A percentile compares a stretch with the other conserved stretches of the same genome.
Evolutionary conservation across 2,329 filamentous ascomycete species (phyloP).

Genomic region (Aspergillus sp.): DNA sequence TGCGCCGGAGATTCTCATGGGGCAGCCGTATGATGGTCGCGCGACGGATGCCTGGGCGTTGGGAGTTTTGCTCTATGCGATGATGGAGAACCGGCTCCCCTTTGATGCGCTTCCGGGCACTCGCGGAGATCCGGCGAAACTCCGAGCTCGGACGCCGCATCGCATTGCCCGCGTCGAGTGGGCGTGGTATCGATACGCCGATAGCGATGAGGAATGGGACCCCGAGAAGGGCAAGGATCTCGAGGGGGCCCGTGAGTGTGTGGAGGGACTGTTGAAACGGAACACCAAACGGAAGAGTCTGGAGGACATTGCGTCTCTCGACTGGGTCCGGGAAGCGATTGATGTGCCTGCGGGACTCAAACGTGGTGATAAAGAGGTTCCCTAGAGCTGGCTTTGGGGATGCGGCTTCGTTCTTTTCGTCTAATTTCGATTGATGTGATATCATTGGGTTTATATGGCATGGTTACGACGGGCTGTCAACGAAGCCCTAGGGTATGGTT

Average conservation of each 20-base stretch:
- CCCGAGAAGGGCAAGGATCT: conserved; percentile 63
- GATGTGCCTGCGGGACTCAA: conserved; percentile 60
- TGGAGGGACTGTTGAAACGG: conserved; percentile 80
- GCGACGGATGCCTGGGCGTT: conserved; percentile 93
- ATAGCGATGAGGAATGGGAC: conserved; percentile 86
- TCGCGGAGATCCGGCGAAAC: conserved; percentile 67
- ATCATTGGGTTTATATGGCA: no score
- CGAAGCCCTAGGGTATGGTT: not conserved
- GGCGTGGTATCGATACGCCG: conserved; percentile 86
- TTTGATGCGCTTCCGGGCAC: conserved; percentile 87
- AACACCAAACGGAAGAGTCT: conserved; percentile 75
- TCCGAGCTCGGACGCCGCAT: conserved; percentile 81
- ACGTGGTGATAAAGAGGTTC: conserved; percentile 53
- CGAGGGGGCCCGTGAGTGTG: conserved; percentile 73
- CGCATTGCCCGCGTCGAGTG: conserved; percentile 95
- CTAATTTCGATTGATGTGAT: not conserved
- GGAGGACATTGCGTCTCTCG: conserved; percentile 66
- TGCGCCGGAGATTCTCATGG: conserved; percentile 93
- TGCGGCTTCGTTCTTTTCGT: conserved; percentile 4
- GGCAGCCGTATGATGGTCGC: conserved; percentile 89
- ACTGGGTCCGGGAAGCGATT: conserved; percentile 78
- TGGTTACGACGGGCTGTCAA: no score
- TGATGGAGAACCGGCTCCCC: conserved; percentile 87
- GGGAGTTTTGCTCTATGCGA: conserved; percentile 86
- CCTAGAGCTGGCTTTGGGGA: conserved; percentile 33